A percentile compares a stretch with the other conserved stretches of the same genome.
Conservation (phyloP, 2,329 filamentous ascomycete genomes). For the Exophiala oligosperma region DNA sequence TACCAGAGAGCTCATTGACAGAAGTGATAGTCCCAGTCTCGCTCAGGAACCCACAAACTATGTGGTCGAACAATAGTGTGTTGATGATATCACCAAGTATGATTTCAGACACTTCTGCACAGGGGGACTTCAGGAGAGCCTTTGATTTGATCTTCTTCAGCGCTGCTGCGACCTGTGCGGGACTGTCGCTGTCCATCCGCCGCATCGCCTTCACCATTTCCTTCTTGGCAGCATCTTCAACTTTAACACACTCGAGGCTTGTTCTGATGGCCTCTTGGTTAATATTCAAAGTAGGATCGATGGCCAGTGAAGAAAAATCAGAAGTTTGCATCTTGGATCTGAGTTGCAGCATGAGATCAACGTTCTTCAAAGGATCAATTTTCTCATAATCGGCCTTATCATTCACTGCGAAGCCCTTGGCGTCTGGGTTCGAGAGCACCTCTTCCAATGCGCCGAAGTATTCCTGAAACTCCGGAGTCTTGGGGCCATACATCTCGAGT, state of each 20-base stretch:
- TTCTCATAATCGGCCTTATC: slow-evolving; percentile 15
- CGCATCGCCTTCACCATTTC: slow-evolving; percentile 21
- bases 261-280: slow-evolving; percentile 23
- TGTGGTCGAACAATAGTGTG: slow-evolving; percentile 14
- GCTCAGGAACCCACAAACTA: slow-evolving; percentile 7
- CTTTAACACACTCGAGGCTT: slow-evolving; percentile 23
- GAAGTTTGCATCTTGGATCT: slow-evolving; percentile 15
- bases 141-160: slow-evolving; percentile 23
- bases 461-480: slow-evolving; percentile 23
- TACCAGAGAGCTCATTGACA: slow-evolving; percentile 16
- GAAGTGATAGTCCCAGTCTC: slow-evolving; percentile 9
- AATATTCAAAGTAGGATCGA: slow-evolving; percentile 11
- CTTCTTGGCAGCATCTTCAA: slow-evolving; percentile 23
- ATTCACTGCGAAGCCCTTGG: slow-evolving; percentile 15
- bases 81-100: slow-evolving; percentile 20
- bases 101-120: slow-evolving; percentile 24
- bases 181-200: slow-evolving; percentile 16
- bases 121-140: slow-evolving; percentile 21
- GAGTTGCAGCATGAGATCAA: slow-evolving; percentile 25
- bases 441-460: slow-evolving; percentile 26
- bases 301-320: slow-evolving; percentile 3
- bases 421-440: slow-evolving; percentile 22
- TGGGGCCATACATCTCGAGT: slow-evolving; percentile 25
- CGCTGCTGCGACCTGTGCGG: slow-evolving; percentile 9
- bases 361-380: slow-evolving; percentile 17